Evolutionary conservation across 129 eudicot genomes (phyloP), one percentile per base, ranked within the genome.

Genomic region (Artemisia argyi): DNA sequence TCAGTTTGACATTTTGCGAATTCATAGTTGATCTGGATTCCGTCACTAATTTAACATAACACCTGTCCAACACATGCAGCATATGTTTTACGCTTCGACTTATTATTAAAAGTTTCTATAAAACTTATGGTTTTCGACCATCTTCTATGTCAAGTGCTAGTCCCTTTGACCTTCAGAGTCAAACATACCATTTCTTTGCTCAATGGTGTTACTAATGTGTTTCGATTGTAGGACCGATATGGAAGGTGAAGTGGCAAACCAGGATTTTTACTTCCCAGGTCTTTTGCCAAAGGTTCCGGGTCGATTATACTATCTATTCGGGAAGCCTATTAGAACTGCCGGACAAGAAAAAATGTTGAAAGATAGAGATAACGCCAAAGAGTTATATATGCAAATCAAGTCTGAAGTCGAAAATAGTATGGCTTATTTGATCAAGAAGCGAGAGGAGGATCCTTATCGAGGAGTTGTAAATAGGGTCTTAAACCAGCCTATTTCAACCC

Each of bases 381-480:
- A 90, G 75, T n/a, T 94, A 22, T 94, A 94, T 75, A 53, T 79
- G 83, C 80, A 94, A 47, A 80, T 90, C 68, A 83, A 94, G 75
- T 83, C 88, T 35, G 81, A 94, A 69, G 99, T 94, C 2, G 93
- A 88, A 79, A 61, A 73, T 16, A 87, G 73, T 73, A 79, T 94
- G 75, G 83, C 87, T 11, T 94, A 90, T 69, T 85, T 94, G 84
- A 71, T 90, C 15, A 80, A 85, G 76, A 93, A 90, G 77, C 70
- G 98, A 72, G 78, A 85, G 56, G 86, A 90, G 42, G 99, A 94
- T 83, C 99, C 99, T 53, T 90, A 90, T 67, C 82, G 99, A 72
- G 79, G 83, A 47, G 53, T 90, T 13, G 15, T 94, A 11, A 77
- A 80, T 16, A 77, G 99, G 71, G 74, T 87, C 18, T 9, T 86